A percentile compares a stretch with the other conserved stretches of the same genome.
These are phyloP conservation scores for Fragaria ananassa DNA, from an alignment of 306 rosid species.

Conservation along the genomic window DNA sequence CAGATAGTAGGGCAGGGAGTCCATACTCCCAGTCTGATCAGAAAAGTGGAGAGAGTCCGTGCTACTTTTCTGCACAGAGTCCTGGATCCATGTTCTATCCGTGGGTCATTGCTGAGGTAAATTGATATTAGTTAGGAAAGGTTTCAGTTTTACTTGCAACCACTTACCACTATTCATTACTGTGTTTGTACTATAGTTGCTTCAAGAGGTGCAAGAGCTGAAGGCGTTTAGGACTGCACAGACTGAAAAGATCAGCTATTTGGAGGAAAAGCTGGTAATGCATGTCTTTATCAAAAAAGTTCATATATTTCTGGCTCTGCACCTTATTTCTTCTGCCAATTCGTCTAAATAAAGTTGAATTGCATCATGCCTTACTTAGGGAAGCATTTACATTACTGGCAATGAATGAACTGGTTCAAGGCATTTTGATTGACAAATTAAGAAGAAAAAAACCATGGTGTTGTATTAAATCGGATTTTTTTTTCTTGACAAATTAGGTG, in stretches of 20 bases:
- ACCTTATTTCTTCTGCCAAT: not conserved
- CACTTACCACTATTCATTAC: not conserved
- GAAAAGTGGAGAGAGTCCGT: constrained; percentile 26
- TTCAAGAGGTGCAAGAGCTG: constrained; percentile 50
- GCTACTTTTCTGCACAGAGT: constrained; percentile 23
- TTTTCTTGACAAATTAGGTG: constrained; percentile 28
- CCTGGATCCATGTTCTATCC: constrained; percentile 20
- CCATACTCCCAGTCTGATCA: constrained; percentile 21
- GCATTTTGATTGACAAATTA: not conserved
- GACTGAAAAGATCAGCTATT: constrained; percentile 30
- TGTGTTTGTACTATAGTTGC: constrained; percentile 35
- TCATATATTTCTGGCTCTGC: constrained; percentile 3
- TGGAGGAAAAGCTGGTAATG: constrained; percentile 61
- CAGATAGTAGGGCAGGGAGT: constrained; percentile 29
- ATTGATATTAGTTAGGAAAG: not conserved
- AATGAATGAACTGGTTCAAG: not conserved
- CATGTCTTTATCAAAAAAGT: constrained; percentile 18
- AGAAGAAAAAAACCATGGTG: not conserved
- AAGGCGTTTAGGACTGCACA: constrained; percentile 38
- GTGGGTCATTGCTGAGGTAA: constrained; percentile 38
- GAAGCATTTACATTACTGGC: not conserved
- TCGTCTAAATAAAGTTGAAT: not conserved
- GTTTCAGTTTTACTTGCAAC: not conserved
- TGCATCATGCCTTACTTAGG: not conserved
- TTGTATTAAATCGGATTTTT: not conserved